Base-by-base conservation (phyloP, 164 flowering plant species). In the Piper longum region DNA sequence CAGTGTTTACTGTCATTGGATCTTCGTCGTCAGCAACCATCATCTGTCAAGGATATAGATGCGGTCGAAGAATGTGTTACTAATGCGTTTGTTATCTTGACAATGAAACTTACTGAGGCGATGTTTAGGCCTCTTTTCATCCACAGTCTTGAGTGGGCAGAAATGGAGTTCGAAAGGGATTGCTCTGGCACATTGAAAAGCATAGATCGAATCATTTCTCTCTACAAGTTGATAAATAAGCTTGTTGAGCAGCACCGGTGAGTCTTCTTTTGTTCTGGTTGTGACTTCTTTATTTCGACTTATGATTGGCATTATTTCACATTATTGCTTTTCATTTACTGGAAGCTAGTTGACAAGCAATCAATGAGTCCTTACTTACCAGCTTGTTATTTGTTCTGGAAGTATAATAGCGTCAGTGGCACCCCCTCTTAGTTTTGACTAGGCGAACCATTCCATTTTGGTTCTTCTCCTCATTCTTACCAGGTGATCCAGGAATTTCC, bases 71-170 rank as follows among this genome's bases (percentile, higher is more conserved):
- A 74, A 43, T 71, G 74, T 69, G 83, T 89, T 57, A 76, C 85
- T 56, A 69, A 72, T 75, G 80, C 96, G 41, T 68, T 85, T 69
- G 72, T 84, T 69, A 61, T 72, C 41, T 74, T 92, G 64, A 83
- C 96, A 16, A 80, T 82, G 87, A 92, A 86, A 68, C 87, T 92
- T 52, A 88, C 96, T 3, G 97, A 88, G 77, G 75, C 76, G 44
- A 82, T 87, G 89, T 92, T 92, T 76, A 83, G 74, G 75, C 96
- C 98, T 68, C 88, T 88, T 56, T 92, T 92, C 56, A 66, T 85
- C 39, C 79, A 74, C 70, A 74, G 82, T 76, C 78, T 92, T 70
- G 97, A 92, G 63, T 92, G 98, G 98, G 85, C 87, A 56, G 91
- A 85, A 56, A 76, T 86, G 62, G 76, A 78, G 48, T 61, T 67